A percentile compares a stretch with the other conserved stretches of the same genome.
Conservation (phyloP, 2,329 filamentous ascomycete species). For the Pyrenophora tritici-repentis region DNA sequence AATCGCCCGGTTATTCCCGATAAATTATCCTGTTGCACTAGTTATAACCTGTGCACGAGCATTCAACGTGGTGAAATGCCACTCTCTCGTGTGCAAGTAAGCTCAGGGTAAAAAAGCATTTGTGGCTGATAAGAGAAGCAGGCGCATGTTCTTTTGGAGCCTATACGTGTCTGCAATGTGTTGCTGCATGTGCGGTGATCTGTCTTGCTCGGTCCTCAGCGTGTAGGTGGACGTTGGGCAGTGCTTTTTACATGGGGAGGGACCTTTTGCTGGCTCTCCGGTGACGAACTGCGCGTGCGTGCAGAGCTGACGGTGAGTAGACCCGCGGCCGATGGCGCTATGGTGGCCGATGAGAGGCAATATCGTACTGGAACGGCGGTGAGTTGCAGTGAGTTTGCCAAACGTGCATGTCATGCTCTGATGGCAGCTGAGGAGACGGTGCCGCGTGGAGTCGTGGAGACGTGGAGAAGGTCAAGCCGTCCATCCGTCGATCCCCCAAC, state of each 20-base stretch:
- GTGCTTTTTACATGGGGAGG: constrained; percentile 12
- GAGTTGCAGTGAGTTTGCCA: too few species aligned
- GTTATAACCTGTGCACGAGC: background rate
- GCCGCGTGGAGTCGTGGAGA: background rate
- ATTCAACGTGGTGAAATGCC: too few species aligned
- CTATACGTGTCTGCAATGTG: too few species aligned
- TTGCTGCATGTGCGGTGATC: background rate
- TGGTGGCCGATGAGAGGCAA: background rate
- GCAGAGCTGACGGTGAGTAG: background rate
- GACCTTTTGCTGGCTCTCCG: constrained; percentile 15
- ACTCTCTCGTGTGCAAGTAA: background rate
- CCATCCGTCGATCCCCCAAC: constrained; percentile 16
- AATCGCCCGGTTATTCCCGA: constrained; percentile 3
- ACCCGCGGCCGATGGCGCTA: background rate
- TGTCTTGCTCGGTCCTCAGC: constrained; percentile 4
- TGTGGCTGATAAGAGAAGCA: background rate
- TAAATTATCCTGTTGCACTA: background rate
- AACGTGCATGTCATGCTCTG: background rate
- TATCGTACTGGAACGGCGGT: background rate
- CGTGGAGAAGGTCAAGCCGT: constrained; percentile 10
- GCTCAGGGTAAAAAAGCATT: background rate
- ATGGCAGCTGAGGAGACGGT: background rate
- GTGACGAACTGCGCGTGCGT: constrained; percentile 4
- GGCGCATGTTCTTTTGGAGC: background rate
- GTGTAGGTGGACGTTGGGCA: constrained; percentile 13